Conservation (phyloP, 768 basidiomycete genomes). For the Boletus subcaerulescens region DNA sequence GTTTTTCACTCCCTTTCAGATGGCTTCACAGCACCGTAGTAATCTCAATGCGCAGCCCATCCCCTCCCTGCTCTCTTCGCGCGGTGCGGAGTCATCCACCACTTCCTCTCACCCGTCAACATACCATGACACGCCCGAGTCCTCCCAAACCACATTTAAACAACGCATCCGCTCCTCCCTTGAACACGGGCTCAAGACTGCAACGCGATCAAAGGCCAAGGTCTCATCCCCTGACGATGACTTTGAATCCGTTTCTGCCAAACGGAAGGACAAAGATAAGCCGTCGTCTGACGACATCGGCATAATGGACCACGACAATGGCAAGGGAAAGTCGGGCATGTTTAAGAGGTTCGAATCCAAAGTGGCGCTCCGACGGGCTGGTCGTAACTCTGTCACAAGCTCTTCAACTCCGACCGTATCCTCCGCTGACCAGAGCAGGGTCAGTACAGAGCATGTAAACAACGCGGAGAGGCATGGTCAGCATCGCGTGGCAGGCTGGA, state of each 20-base stretch:
- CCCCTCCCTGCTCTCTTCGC: slow-evolving; percentile 41
- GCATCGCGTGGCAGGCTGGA: slow-evolving; percentile 50
- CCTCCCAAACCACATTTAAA: slow-evolving; percentile 51
- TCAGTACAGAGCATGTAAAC: slow-evolving; percentile 29
- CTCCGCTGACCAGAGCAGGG: slow-evolving; percentile 21
- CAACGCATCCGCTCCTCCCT: slow-evolving; percentile 62
- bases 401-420: slow-evolving; percentile 40
- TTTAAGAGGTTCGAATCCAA: slow-evolving; percentile 48
- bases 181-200: slow-evolving; percentile 63
- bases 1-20: slow-evolving; percentile 44
- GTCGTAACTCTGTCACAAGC: slow-evolving; percentile 40
- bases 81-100: slow-evolving; percentile 37
- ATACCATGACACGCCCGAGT: slow-evolving; percentile 35
- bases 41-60: slow-evolving; percentile 33
- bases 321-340: slow-evolving; percentile 45
- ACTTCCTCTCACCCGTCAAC: slow-evolving; percentile 28
- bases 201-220: slow-evolving; percentile 55
- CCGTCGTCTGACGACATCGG: slow-evolving; percentile 29
- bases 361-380: slow-evolving; percentile 47
- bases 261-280: slow-evolving; percentile 43
- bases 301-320: slow-evolving; percentile 32
- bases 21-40: slow-evolving; percentile 42
- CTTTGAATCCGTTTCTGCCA: slow-evolving; percentile 42
- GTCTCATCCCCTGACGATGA: slow-evolving; percentile 37
- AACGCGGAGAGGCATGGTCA: slow-evolving; percentile 38